phyloP scores from a whole-genome alignment of 371 early-diverging fungal species.

The Rhizomucor pusillus region DNA sequence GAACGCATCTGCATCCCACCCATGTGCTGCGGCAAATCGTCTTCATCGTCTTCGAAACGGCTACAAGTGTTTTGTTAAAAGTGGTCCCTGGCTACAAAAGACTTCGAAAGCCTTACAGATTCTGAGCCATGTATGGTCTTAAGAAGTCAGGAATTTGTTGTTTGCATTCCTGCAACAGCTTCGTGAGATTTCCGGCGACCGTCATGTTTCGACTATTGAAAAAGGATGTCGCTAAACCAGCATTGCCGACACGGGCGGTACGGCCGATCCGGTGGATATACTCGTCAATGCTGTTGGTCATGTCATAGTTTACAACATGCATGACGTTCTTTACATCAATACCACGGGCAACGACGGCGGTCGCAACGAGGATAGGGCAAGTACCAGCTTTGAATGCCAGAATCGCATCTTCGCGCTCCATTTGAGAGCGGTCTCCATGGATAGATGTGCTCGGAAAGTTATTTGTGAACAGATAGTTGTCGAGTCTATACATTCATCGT shows the following conservation, averaged over 20 bases:
- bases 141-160: slow-evolving; percentile 80
- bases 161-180: slow-evolving; percentile 78
- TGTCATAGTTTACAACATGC: slow-evolving; percentile 86
- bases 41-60: slow-evolving; percentile 33
- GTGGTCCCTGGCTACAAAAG: background rate
- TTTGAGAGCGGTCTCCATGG: slow-evolving; percentile 78
- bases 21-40: slow-evolving; percentile 9
- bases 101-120: slow-evolving; percentile 26
- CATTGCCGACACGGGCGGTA: slow-evolving; percentile 74
- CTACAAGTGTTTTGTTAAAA: slow-evolving; percentile 6
- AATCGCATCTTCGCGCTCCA: slow-evolving; percentile 80
- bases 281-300: slow-evolving; percentile 74
- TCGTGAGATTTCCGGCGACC: slow-evolving; percentile 64
- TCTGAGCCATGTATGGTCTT: slow-evolving; percentile 28
- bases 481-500: slow-evolving; percentile 37
- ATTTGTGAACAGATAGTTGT: slow-evolving; percentile 63
- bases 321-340: slow-evolving; percentile 83
- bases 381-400: slow-evolving; percentile 70
- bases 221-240: slow-evolving; percentile 78
- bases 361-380: slow-evolving; percentile 87
- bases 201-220: slow-evolving; percentile 48
- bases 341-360: slow-evolving; percentile 93
- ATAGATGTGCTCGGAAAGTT: slow-evolving; percentile 70
- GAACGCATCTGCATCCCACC: background rate
- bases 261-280: slow-evolving; percentile 87